Evolutionary conservation across 345 rosid species (phyloP), one percentile per base, ranked within the genome.

Genomic region (Dimocarpus longan): DNA sequence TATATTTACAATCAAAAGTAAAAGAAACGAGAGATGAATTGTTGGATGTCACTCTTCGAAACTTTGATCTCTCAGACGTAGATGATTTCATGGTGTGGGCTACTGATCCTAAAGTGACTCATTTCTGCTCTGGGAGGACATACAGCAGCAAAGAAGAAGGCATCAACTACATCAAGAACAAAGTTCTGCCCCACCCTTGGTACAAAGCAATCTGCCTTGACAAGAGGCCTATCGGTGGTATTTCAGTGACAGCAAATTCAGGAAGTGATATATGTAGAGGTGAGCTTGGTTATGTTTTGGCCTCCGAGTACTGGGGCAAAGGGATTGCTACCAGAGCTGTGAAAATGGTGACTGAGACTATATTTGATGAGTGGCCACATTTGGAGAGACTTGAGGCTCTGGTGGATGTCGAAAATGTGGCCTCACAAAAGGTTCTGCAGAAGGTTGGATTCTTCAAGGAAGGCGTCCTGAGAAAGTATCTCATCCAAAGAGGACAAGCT

Each of bases 1-100:
- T 66, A 22, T 71, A 39, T 66, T 62, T 26, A 40, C 11, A 68
- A 63, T n/a, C 78, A 18, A 19, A 37, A 15, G 44, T 18, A 15
- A 12, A 66, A 66, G 54, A 57, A 59, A 56, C 28, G 5, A 5
- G 8, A 15, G 48, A 46, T 22, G 70, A 75, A 74, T 11, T 66
- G 46, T 74, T 80, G 15, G 1, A 66, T 4, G 40, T 90, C 40
- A 80, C 88, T 59, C 90, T 88, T 68, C 84, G 91, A 32, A 88
- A 80, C 16, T 56, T 87, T 75, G 84, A 80, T 37, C 76, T 85
- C 66, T 79, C 88, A 19, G 92, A 92, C 75, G 6, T 87, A 0
- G 93, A 92, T 11, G 88, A 89, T 69, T 88, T 90, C 89, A 89
- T 90, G 96, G 91, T 78, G 2, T 93, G 97, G 98, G 91, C 85